phyloP scores from a whole-genome alignment of 1,284 basidiomycete genomes.

The Ustilago trichophora region DNA sequence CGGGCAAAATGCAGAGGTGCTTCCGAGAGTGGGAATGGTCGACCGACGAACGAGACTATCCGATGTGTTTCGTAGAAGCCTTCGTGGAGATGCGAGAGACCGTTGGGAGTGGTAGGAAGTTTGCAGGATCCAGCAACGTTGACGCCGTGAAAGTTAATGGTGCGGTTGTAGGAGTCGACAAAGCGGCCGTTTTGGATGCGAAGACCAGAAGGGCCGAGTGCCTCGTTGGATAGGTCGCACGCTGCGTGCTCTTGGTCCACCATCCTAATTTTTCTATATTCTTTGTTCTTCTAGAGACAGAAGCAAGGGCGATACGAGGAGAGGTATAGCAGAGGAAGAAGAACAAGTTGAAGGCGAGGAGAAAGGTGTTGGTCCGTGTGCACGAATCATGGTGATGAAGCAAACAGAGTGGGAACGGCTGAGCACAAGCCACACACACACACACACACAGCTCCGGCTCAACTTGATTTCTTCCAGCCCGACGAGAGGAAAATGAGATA shows the following conservation, averaged over 20 bases:
- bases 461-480: too few species aligned
- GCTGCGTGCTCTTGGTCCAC: slow-evolving; percentile 32
- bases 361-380: too few species aligned
- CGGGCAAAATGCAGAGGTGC: slow-evolving; percentile 62
- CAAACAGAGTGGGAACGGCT: too few species aligned
- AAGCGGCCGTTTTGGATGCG: slow-evolving; percentile 51
- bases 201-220: slow-evolving; percentile 41
- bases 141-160: slow-evolving; percentile 66
- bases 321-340: too few species aligned
- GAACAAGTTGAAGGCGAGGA: too few species aligned
- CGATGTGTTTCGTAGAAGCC: slow-evolving; percentile 62
- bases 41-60: slow-evolving; percentile 65
- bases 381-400: too few species aligned
- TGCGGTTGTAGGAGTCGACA: slow-evolving; percentile 60
- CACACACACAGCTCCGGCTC: too few species aligned
- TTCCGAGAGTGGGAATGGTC: slow-evolving; percentile 66
- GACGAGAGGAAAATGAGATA: too few species aligned
- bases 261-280: too few species aligned
- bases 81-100: slow-evolving; percentile 43
- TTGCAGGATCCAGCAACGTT: slow-evolving; percentile 67
- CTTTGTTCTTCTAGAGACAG: too few species aligned
- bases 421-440: too few species aligned
- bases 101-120: slow-evolving; percentile 50
- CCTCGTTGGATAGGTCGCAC: slow-evolving; percentile 44
- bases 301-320: too few species aligned